These are phyloP conservation scores for Cordyceps fumosorosea DNA, from an alignment of 2,329 filamentous ascomycete genomes.

Conservation along the genomic window DNA sequence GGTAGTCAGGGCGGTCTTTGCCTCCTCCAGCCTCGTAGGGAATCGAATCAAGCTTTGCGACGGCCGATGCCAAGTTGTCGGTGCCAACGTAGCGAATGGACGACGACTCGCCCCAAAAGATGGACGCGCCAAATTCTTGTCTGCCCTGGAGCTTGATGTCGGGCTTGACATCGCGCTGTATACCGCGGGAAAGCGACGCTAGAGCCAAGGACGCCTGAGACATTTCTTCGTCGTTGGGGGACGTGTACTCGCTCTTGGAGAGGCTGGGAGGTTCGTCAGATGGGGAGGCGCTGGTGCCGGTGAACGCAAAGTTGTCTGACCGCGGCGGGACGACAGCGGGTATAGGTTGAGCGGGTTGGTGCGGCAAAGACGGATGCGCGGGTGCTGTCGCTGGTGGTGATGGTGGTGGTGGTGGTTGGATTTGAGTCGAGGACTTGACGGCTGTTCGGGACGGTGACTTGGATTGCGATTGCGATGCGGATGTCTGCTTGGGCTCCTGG, in stretches of 20 bases:
- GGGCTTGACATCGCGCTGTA: not conserved
- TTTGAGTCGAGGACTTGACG: not conserved
- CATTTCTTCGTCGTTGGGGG: conserved; percentile 10
- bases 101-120: conserved; percentile 40
- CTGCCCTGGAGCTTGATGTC: not conserved
- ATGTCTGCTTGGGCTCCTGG: not conserved
- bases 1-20: conserved; percentile 28
- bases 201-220: conserved; percentile 9
- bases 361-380: not conserved
- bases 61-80: conserved; percentile 20
- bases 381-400: not conserved
- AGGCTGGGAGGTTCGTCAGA: conserved; percentile 1
- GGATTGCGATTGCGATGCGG: not conserved
- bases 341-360: not conserved
- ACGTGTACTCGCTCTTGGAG: conserved; percentile 5
- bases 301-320: not conserved
- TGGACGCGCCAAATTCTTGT: conserved; percentile 17
- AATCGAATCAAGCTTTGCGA: conserved; percentile 23
- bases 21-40: conserved; percentile 25
- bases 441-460: not conserved
- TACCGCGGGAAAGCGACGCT: conserved; percentile 7
- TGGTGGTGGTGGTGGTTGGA: not conserved
- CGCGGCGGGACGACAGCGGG: not conserved
- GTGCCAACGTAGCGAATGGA: conserved; percentile 38
- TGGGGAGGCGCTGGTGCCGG: not conserved